Conservation (phyloP, 202 grass and related monocot species). For the Dendrocalamus latiflorus region DNA sequence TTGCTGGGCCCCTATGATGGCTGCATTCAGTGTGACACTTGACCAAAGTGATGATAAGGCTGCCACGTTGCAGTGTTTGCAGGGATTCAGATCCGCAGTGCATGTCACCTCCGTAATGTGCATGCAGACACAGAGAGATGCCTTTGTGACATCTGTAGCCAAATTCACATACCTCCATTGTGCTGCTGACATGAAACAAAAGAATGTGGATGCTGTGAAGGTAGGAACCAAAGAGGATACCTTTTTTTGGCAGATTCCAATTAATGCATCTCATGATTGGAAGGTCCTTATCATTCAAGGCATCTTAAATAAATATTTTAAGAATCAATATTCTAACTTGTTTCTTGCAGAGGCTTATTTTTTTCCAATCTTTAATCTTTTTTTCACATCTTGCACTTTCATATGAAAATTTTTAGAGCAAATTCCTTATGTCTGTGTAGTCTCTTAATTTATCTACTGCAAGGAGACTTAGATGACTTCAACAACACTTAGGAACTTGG, state of each 20-base stretch:
- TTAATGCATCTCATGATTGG: constrained; percentile 1
- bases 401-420: neutral
- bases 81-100: constrained; percentile 82
- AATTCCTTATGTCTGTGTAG: neutral
- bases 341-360: neutral
- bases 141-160: constrained; percentile 95
- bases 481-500: neutral
- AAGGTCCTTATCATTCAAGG: neutral
- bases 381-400: neutral
- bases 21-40: constrained; percentile 97
- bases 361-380: neutral
- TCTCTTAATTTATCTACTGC: neutral
- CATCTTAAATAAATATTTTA: neutral
- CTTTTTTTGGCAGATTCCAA: neutral
- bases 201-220: constrained; percentile 99
- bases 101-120: constrained; percentile 93
- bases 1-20: constrained; percentile 99
- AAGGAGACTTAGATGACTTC: constrained; percentile 3
- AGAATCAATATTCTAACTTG: neutral
- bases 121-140: constrained; percentile 98
- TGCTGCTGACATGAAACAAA: too few relatives aligned
- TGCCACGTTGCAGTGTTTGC: constrained; percentile 79
- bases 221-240: constrained; percentile 15
- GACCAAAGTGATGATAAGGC: constrained; percentile 90
- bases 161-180: constrained; percentile 99